Conservation (phyloP, 495 filamentous ascomycete species). For the Aspergillus hancockii region DNA sequence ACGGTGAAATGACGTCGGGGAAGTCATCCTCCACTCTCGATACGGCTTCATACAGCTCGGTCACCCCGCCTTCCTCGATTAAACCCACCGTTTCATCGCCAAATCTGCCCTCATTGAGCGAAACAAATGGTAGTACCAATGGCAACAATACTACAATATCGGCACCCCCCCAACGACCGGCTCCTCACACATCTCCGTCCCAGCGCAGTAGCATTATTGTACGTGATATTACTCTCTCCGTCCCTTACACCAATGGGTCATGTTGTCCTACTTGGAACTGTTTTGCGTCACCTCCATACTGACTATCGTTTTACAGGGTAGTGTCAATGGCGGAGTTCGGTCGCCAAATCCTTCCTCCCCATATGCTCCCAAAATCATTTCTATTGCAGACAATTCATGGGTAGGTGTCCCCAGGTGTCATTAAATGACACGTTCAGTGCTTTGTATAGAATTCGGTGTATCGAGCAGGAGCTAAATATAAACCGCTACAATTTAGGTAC, state of each 20-base stretch:
- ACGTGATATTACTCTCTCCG: conserved; percentile 23
- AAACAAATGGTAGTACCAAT: conserved; percentile 35
- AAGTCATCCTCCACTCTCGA: conserved; percentile 67
- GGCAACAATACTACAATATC: conserved; percentile 39
- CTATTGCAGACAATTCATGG: conserved; percentile 79
- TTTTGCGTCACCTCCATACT: neutral
- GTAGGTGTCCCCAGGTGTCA: conserved; percentile 46
- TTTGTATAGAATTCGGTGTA: neutral
- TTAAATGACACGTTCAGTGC: conserved; percentile 4
- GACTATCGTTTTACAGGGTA: conserved; percentile 27
- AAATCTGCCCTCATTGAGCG: conserved; percentile 55
- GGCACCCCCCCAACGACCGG: conserved; percentile 44
- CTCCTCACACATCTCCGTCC: conserved; percentile 41
- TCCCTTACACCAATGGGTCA: neutral
- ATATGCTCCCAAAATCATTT: conserved; percentile 75
- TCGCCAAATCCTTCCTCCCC: conserved; percentile 64
- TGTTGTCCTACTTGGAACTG: neutral
- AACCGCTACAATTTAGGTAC: conserved; percentile 55
- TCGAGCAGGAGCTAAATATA: conserved; percentile 7
- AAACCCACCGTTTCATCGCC: conserved; percentile 54
- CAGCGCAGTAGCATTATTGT: conserved; percentile 54
- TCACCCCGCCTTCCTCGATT: conserved; percentile 62
- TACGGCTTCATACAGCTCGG: conserved; percentile 54
- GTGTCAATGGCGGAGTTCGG: conserved; percentile 48
- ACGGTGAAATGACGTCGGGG: conserved; percentile 50